Percentiles rank a stretch among this genome's conserved stretches.
Conservation (phyloP, 805 yeast species). For the Candida coleopterorum region DNA sequence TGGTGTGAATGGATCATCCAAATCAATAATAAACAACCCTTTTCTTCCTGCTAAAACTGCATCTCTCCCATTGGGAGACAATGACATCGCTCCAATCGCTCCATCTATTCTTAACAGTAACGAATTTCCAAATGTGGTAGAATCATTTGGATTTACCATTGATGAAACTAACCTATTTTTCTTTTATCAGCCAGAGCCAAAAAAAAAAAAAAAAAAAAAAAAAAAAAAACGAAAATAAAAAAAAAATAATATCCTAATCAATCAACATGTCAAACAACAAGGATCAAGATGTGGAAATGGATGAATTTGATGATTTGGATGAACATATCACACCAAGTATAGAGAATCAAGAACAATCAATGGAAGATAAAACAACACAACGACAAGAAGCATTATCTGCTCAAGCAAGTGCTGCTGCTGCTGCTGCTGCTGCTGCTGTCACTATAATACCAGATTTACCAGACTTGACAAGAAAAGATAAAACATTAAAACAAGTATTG, state of each 20-base stretch:
- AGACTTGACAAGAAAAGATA: conserved; percentile 71
- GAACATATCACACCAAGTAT: conserved; percentile 7
- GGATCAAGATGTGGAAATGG: conserved; percentile 13
- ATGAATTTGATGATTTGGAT: conserved; percentile 21
- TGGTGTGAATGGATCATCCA: conserved; percentile 92
- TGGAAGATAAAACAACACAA: conserved; percentile 7
- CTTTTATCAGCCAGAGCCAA: too few relatives aligned
- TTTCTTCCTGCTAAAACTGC: conserved; percentile 81
- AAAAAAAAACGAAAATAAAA: too few relatives aligned
- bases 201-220: too few relatives aligned
- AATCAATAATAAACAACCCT: conserved; percentile 85
- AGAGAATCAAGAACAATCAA: conserved; percentile 5
- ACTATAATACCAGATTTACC: conserved; percentile 49
- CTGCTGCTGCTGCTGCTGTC: conserved; percentile 9
- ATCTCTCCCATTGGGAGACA: conserved; percentile 87
- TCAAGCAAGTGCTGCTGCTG: conserved; percentile 8
- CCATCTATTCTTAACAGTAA: conserved; percentile 85
- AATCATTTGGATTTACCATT: conserved; percentile 18
- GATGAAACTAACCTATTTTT: neutral
- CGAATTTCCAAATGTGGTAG: conserved; percentile 73
- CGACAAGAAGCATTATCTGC: conserved; percentile 9
- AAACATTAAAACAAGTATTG: conserved; percentile 76
- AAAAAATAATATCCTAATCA: neutral
- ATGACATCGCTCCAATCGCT: conserved; percentile 85
- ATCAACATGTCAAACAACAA: neutral